Evolutionary conservation across 169 alveolate species (phyloP), one percentile per base, ranked within the genome.

Genomic region (Eimeria zaria): DNA sequence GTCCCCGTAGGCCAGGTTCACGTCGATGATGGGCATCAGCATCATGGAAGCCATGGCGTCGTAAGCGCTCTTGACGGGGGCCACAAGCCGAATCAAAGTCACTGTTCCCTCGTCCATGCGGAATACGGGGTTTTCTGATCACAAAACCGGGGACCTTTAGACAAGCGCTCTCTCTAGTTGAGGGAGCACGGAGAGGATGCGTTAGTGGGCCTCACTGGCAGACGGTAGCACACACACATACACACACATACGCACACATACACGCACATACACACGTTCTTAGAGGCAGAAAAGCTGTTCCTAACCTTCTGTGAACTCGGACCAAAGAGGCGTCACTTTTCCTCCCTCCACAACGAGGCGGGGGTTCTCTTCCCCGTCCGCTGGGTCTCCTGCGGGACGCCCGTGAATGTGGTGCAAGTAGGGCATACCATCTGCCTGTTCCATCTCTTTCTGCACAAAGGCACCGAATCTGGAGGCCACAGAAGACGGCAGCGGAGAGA

Each of bases 51-150:
- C 90, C 53, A 93, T 67, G 62, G 78, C 81, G 30, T 93, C 96
- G 80, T 62, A 87, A 4, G 93, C 93, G 53, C 83, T 88, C 36
- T 36, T 46, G 27, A 93, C 94, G 30, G 96, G 96, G 27, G 96
- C 96, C 30, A 88, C 90, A 18, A 93, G 89, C 20, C 96, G 96
- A 39, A 93, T 80, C 30, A 93, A 22, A 16, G 96, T 73, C 2
- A 84, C 94, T n/a, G 96, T 88, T 30, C 96, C 96, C 69, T 93
- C 96, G 46, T 88, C 96, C 87, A 93, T 71, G 71, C 88, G 85
- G 78, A 93, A 48, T 5, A 83, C 58, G 64, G 96, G 96, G 39
- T 80, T 73, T 0, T 88, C 96, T 93, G 88, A 3, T 14, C 18
- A 69, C 53, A 89, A 22, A 76, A 30, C 7, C 58, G 41, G 27